Percentiles rank a stretch among this genome's conserved stretches.
phyloP scores from a whole-genome alignment of 371 early-diverging fungal genomes.

The Blastocladiella emersonii region DNA sequence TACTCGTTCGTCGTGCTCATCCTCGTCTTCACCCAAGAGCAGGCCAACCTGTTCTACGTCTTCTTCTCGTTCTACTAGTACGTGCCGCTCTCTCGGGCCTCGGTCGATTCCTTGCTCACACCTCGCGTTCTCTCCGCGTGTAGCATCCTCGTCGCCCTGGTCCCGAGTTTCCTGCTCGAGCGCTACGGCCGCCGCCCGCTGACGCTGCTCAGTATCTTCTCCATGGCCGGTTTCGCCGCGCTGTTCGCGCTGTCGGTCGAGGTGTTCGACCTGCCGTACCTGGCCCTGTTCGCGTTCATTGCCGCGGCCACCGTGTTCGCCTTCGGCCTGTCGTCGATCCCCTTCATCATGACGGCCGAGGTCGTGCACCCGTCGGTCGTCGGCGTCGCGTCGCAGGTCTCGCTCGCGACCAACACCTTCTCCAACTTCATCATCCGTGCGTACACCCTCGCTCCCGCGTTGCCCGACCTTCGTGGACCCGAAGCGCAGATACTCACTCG shows the following conservation, averaged over 20 bases:
- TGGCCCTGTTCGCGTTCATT: background rate
- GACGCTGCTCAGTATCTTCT: background rate
- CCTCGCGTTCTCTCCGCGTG: too few species aligned
- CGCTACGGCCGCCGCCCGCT: conserved; percentile 5
- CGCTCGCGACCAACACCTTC: background rate
- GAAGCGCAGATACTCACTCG: too few species aligned
- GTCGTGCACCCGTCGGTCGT: background rate
- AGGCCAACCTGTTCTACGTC: background rate
- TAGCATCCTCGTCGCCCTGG: background rate
- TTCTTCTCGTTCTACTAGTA: background rate
- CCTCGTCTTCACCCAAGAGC: background rate
- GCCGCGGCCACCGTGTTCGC: background rate
- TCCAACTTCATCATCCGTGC: background rate
- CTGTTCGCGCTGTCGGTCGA: background rate
- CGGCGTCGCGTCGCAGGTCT: background rate
- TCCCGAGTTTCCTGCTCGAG: background rate
- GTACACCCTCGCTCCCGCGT: too few species aligned
- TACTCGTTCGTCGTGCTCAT: conserved; percentile 1
- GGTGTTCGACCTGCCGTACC: background rate
- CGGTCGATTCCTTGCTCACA: too few species aligned
- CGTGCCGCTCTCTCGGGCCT: too few species aligned
- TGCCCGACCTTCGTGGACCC: too few species aligned
- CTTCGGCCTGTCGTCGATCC: background rate
- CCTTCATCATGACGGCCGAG: conserved; percentile 2
- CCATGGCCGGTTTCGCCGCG: background rate